A percentile compares a stretch with the other conserved stretches of the same genome.
phyloP scores from a whole-genome alignment of 345 rosid species.

The Ceriops decandra region DNA sequence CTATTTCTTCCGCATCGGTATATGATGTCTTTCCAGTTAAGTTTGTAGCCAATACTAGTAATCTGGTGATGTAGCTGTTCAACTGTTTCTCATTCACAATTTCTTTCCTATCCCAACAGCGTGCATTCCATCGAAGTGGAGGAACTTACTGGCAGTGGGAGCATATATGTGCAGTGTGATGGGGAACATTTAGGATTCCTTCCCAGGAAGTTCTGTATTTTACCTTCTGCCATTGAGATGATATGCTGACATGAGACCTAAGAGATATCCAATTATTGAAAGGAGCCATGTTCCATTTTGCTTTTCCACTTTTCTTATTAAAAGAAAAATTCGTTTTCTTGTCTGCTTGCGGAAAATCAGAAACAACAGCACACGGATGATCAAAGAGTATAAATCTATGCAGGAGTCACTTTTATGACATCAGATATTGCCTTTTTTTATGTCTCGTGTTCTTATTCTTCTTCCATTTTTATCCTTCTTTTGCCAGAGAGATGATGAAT shows the following conservation, averaged over 20 bases:
- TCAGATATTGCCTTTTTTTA: no score
- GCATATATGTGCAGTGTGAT: constrained; percentile 81
- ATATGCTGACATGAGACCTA: constrained; percentile 42
- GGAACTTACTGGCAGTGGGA: constrained; percentile 50
- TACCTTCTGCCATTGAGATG: constrained; percentile 76
- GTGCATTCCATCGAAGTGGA: constrained; percentile 71
- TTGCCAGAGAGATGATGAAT: no score
- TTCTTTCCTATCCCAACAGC: constrained; percentile 35
- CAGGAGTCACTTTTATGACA: no score
- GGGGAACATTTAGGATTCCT: constrained; percentile 90
- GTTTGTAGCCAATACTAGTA: neutral
- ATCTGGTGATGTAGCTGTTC: neutral
- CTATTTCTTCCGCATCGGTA: neutral
- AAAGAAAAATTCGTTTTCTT: no score
- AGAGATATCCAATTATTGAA: neutral
- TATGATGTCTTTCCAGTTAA: neutral
- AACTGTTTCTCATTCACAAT: neutral
- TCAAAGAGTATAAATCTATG: no score
- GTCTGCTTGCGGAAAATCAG: no score
- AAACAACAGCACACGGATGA: no score
- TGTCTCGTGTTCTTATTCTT: no score
- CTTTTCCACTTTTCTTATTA: neutral
- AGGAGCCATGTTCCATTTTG: neutral
- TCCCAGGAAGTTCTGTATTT: constrained; percentile 64
- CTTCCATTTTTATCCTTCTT: no score